Conservation (phyloP, 768 basidiomycete genomes). For the Rhodotorula diobovata region DNA sequence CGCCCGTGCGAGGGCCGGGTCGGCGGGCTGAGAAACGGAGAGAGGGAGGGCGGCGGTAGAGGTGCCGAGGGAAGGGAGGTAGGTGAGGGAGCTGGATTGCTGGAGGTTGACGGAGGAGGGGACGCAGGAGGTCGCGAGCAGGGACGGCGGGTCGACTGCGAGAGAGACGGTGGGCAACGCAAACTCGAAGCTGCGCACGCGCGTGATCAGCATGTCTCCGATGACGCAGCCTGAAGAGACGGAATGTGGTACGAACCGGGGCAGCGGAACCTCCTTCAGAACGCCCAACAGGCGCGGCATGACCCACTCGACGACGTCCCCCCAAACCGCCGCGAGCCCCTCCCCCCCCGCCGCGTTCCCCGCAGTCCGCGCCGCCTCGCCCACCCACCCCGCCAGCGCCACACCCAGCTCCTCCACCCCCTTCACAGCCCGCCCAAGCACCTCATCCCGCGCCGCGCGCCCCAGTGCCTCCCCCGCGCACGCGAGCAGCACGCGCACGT, state of each 20-base stretch:
- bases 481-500: neutral
- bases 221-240: neutral
- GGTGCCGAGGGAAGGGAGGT: slow-evolving; percentile 8
- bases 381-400: slow-evolving; percentile 7
- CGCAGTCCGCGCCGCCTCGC: neutral
- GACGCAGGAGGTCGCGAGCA: slow-evolving; percentile 28
- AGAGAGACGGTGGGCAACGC: slow-evolving; percentile 3
- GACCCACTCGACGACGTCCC: slow-evolving; percentile 36
- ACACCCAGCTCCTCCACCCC: neutral
- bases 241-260: slow-evolving; percentile 4
- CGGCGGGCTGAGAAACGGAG: neutral
- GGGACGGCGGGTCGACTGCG: slow-evolving; percentile 29
- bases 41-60: slow-evolving; percentile 3
- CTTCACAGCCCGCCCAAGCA: neutral
- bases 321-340: slow-evolving; percentile 7
- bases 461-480: neutral
- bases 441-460: neutral
- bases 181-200: slow-evolving; percentile 19
- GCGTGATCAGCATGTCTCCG: too few species aligned
- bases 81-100: slow-evolving; percentile 14
- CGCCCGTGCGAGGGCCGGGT: neutral
- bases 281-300: slow-evolving; percentile 22
- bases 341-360: neutral
- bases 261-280: slow-evolving; percentile 19
- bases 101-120: slow-evolving; percentile 18